Base-by-base conservation (phyloP, 345 rosid genomes). In the Pseudoturritis turrita region DNA sequence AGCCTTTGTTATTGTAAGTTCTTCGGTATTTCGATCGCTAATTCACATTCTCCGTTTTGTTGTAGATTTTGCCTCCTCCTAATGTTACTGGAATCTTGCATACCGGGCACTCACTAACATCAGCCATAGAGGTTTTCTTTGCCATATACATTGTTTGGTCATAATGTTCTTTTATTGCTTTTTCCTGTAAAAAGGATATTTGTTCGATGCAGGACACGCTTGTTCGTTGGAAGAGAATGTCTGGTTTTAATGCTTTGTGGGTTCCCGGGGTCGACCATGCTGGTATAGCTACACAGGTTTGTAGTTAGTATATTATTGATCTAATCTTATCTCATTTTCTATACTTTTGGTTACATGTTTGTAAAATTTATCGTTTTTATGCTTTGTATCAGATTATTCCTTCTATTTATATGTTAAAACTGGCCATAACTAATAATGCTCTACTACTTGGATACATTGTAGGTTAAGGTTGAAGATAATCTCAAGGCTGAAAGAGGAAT, bases 41-140 rank as follows among this genome's bases (percentile, higher is more conserved):
- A 49, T 46, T 6, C 10, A 25, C 12, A 13, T 55, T 23, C 26
- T 49, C 10, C 11, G 19, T 19, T 63, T 33, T 25, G 26, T 14
- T 77, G 44, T 76, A 90, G 97, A 90, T 91, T 77, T 77, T 91
- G 14, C 96, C 97, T 28, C 97, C 97, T 36, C 97, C 97, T 43
- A 91, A 91, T 76, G 97, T 91, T 74, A 91, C 97, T n/a, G 97
- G 95, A 49, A 90, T 90, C 40, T 66, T 91, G 5, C 96, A 91
- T 69, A 91, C 86, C 35, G 97, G 97, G 43, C 97, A 91, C 76
- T 96, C 97, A 52, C 88, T 91, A 44, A 88, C 97, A 13, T 74
- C 84, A 55, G 88, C 97, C 14, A 54, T 91, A 35, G 76, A 87
- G 92, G 97, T 88, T 73, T 53, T 14, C 31, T 11, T 10, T n/a